Conservation (phyloP, 73 alveolate species). For the Diophrys sp. region DNA sequence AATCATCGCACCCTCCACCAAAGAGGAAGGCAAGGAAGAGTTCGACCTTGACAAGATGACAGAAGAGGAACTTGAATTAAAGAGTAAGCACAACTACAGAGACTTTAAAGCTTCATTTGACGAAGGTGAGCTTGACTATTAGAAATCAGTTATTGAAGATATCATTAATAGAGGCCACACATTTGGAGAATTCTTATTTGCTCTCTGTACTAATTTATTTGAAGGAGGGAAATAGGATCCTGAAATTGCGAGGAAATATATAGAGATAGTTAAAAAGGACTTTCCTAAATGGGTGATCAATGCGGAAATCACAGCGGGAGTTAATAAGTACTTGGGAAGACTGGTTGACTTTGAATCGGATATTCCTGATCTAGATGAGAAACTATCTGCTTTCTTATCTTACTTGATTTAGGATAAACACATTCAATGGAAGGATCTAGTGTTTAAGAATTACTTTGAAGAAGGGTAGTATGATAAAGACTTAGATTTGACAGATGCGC, state of each 20-base stretch:
- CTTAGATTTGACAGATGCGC: too few species aligned
- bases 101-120: background rate
- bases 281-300: background rate
- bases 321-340: background rate
- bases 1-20: too few species aligned
- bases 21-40: background rate
- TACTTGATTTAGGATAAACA: too few species aligned
- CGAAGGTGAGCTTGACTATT: background rate
- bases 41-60: background rate
- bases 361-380: too few species aligned
- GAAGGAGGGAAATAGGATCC: background rate
- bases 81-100: background rate
- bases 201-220: background rate
- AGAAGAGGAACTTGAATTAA: background rate
- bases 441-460: too few species aligned
- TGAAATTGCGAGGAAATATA: background rate
- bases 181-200: background rate
- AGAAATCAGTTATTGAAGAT: background rate
- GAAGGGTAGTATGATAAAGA: too few species aligned
- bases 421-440: too few species aligned
- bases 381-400: too few species aligned
- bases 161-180: background rate
- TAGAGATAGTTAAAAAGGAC: background rate
- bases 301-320: background rate
- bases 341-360: background rate